Base-by-base conservation (phyloP, 2,329 filamentous ascomycete species). In the Neofusicoccum cordaticola region DNA sequence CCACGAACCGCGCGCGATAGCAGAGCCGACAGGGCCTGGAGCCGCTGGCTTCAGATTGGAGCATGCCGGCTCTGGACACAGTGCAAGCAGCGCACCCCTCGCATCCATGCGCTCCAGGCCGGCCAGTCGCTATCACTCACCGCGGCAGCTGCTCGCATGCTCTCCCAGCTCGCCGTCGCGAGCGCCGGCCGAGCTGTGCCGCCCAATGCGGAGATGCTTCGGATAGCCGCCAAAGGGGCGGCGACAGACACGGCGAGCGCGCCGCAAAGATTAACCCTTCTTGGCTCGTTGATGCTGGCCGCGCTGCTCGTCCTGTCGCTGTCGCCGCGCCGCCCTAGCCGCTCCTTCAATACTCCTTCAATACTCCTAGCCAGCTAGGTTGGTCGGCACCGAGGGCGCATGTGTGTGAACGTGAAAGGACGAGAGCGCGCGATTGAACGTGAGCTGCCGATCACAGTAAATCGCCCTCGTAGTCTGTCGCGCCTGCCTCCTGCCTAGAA, bases 31-130 rank as follows among this genome's bases (percentile, higher is more conserved):
- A 9, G 56, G 56, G 56, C 22, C 56, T 60, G 56, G 56, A 60
- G 47, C 56, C 42, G 31, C 31, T 27, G 41, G 56, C 56, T 48
- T 47, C 56, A 60, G 56, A 60, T 60, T 47, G 56, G 56, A 60
- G 42, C 42, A 60, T 31, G 53, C 53, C 56, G 56, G 31, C 42
- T 6, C 19, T 42, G 41, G 56, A 60, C 56, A 60, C 56, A 48
- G 56, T 12, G 31, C 56, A 60, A 47, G 42, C 42, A 15, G 56
- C 31, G 15, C 35, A n/a, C n/a, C 45, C 8, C 17, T 22, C 39
- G 53, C 53, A 58, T 56, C 51, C 42, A 56, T 56, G 51, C 51
- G 51, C 53, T 3, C 9, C 37, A 4, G 15, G 7, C 39, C 39
- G 15, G 7, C 37, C 17, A 37, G 48, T 19, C 37, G 22, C 22